These are phyloP conservation scores for Apiospora malaysiana DNA, from an alignment of 2,329 filamentous ascomycete species.

Conservation along the genomic window DNA sequence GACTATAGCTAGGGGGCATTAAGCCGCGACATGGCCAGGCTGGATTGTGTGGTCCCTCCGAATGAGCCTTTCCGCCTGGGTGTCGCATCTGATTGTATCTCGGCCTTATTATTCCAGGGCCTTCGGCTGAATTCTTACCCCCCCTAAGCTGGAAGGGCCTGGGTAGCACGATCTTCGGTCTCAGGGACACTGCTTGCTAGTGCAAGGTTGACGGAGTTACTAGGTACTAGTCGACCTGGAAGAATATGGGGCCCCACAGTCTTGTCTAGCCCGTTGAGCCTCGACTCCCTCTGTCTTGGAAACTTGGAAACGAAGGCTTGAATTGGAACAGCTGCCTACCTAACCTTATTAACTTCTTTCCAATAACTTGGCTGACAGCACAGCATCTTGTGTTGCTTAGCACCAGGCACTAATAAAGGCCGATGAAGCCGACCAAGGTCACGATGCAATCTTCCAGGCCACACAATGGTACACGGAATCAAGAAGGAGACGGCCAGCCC, in stretches of 20 bases:
- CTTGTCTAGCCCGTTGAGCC: background rate
- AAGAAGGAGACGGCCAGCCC: background rate
- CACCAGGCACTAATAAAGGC: background rate
- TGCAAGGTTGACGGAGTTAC: slow-evolving; percentile 1
- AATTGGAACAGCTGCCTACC: background rate
- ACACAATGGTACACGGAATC: background rate
- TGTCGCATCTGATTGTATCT: background rate
- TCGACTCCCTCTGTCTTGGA: background rate
- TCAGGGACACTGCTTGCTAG: slow-evolving; percentile 12
- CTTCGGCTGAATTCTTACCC: slow-evolving; percentile 6
- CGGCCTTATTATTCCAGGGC: slow-evolving; percentile 8
- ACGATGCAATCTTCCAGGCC: background rate
- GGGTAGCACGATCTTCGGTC: background rate
- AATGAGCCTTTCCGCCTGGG: background rate
- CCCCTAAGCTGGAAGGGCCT: background rate
- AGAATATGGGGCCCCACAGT: slow-evolving; percentile 2
- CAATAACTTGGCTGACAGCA: background rate
- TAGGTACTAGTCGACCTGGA: background rate
- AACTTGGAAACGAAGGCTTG: background rate
- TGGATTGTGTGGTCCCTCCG: background rate
- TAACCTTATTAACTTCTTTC: too few relatives aligned
- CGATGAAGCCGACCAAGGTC: background rate
- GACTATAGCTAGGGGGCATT: background rate
- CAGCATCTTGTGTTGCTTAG: background rate
- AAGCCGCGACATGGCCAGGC: slow-evolving; percentile 11